Base-by-base conservation (phyloP, 2,329 filamentous ascomycete species). In the Grosmannia penicillata region DNA sequence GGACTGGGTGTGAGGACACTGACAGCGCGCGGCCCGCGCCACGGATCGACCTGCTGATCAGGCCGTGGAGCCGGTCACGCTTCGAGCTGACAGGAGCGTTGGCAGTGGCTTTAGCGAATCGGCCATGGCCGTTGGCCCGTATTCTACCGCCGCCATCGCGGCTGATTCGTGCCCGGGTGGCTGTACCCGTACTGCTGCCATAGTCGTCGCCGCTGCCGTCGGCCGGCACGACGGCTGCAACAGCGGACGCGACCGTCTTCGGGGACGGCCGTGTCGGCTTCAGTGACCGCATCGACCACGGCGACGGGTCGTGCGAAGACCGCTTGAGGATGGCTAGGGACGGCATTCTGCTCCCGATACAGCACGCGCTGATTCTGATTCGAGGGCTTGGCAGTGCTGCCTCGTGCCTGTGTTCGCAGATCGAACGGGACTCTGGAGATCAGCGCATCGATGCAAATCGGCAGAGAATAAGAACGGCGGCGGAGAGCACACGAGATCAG, bases 281-380 rank as follows among this genome's bases (percentile, higher is more conserved):
- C 5, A 35, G 27, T 15, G 36, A 15, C 43, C 26, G 32, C 26
- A 17, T 13, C 17, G 42, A 40, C 44, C 43, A 43, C 11, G 44
- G 21, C 10, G 39, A 31, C 6, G 18, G 33, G 39, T 46, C 44
- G 40, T 47, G 48, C 4, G 47, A 47, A 29, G 49, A 49, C 37
- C 52, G 51, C 37, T 51, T 53, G 39, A 54, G 46, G 8, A 53
- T 47, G 21, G 53, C 52, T 28, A 58, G 49, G 15, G 53, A 52
- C 28, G 53, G 54, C 55, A 58, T 59, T n/a, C n/a, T n/a, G n/a
- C n/a, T n/a, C n/a, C n/a, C n/a, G n/a, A n/a, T n/a, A n/a, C n/a
- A n/a, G n/a, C n/a, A n/a, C n/a, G n/a, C 28, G 42, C 31, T 11
- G 21, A 8, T 3, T 19, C 9, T 31, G 29, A 24, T 10, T 9